phyloP scores from a whole-genome alignment of 2,329 filamentous ascomycete species.

The Pseudogymnoascus sp. region DNA sequence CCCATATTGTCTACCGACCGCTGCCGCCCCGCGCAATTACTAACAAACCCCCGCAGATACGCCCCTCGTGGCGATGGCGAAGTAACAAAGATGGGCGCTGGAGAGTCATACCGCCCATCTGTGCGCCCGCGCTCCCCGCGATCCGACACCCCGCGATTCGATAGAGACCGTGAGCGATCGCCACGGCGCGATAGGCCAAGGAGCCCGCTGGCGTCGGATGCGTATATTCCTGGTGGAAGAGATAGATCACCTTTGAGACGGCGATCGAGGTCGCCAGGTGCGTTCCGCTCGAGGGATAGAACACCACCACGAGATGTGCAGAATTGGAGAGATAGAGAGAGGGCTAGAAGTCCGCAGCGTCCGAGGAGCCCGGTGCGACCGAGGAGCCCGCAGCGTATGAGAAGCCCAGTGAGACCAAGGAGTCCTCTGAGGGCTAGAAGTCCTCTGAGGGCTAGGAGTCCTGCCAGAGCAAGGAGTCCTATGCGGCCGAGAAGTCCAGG shows the following conservation, averaged over 20 bases:
- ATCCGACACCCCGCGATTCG: slow-evolving; percentile 22
- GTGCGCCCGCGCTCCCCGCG: slow-evolving; percentile 24
- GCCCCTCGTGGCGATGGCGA: slow-evolving; percentile 27
- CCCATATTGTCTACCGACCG: not conserved
- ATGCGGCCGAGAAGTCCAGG: not conserved
- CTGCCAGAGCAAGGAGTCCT: slow-evolving; percentile 32
- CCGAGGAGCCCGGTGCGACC: not conserved
- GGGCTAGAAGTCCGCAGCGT: slow-evolving; percentile 9
- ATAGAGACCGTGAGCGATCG: slow-evolving; percentile 18
- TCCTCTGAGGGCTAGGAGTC: slow-evolving; percentile 34
- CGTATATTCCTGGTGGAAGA: slow-evolving; percentile 16
- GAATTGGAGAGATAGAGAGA: slow-evolving; percentile 15
- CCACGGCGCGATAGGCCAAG: slow-evolving; percentile 13
- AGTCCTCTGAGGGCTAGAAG: slow-evolving; percentile 30
- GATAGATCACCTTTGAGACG: slow-evolving; percentile 24
- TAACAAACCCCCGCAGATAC: slow-evolving; percentile 14
- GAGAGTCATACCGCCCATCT: slow-evolving; percentile 29
- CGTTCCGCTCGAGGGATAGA: slow-evolving; percentile 24
- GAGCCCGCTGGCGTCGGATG: not conserved
- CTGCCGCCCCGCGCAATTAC: not conserved
- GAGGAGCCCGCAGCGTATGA: slow-evolving; percentile 1
- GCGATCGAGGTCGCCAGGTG: slow-evolving; percentile 24
- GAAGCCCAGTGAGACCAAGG: slow-evolving; percentile 10
- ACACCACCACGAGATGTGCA: slow-evolving; percentile 21
- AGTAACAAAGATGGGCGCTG: slow-evolving; percentile 27